A percentile compares a stretch with the other conserved stretches of the same genome.
These are phyloP conservation scores for Cystobasidiaceae sp. DNA, from an alignment of 1,284 basidiomycete genomes.

Conservation along the genomic window DNA sequence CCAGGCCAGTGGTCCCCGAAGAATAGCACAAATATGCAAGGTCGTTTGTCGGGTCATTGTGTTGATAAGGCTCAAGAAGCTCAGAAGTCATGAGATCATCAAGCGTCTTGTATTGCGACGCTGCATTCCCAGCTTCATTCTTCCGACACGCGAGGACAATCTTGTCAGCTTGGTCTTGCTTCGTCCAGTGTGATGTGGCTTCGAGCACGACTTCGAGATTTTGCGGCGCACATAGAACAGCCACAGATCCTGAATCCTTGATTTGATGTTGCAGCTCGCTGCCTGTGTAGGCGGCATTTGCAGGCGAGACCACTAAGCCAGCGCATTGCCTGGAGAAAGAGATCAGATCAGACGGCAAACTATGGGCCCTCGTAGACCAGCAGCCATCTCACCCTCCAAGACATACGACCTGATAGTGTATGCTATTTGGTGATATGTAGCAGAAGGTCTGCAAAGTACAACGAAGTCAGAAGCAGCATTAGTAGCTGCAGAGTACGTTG, in stretches of 20 bases:
- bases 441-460: slow-evolving; percentile 26
- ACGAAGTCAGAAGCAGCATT: background rate
- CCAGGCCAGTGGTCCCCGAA: slow-evolving; percentile 38
- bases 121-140: slow-evolving; percentile 3
- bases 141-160: slow-evolving; percentile 35
- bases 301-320: slow-evolving; percentile 38
- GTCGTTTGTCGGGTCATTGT: slow-evolving; percentile 31
- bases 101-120: slow-evolving; percentile 10
- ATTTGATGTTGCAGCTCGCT: slow-evolving; percentile 38
- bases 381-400: slow-evolving; percentile 5
- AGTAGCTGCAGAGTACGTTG: background rate
- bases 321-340: slow-evolving; percentile 35
- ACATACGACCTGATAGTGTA: slow-evolving; percentile 20
- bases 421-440: slow-evolving; percentile 40
- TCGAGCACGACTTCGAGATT: slow-evolving; percentile 33
- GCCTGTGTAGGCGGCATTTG: slow-evolving; percentile 41
- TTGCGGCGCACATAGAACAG: slow-evolving; percentile 36
- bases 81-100: slow-evolving; percentile 29
- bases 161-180: slow-evolving; percentile 32
- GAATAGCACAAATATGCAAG: slow-evolving; percentile 40
- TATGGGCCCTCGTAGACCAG: background rate
- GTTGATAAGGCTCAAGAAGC: slow-evolving; percentile 9
- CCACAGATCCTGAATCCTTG: slow-evolving; percentile 32
- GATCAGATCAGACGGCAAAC: background rate
- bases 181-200: slow-evolving; percentile 34